Evolutionary conservation across 2,329 filamentous ascomycete species (phyloP), one percentile per base, ranked within the genome.

Genomic region (Hortaea sp.): DNA sequence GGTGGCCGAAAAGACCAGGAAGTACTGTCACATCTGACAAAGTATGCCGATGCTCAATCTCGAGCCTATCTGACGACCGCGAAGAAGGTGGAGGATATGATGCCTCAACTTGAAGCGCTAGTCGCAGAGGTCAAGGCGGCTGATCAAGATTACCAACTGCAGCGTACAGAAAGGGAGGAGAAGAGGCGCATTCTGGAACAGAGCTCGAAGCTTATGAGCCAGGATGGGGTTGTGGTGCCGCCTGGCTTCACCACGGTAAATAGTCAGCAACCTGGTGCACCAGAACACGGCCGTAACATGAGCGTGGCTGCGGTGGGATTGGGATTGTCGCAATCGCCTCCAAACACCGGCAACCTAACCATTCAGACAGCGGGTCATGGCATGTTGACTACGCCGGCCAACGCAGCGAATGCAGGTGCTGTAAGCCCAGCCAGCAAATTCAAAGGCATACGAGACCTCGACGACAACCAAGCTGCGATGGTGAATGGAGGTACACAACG

Each of bases 1-100:
- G 92, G 92, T 29, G 92, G 92, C n/a, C 83, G 92, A 52, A 98
- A 97, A 64, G 92, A 98, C 59, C 92, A 97, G 61, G 92, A 98
- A 64, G 86, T 98, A 4, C 69, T 98, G 29, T 97, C 90, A 1
- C 86, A 95, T 62, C 74, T 98, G 30, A 98, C 92, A 1, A 90
- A 84, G 62, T 98, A 89, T 63, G 94, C 94, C 7, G 88, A 94
- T 63, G 81, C 84, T 3, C 92, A 98, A 62, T 87, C 92, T 11
- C 83, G 79, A 58, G 82, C 78, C 49, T 97, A 94, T 60, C 72
- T 97, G 44, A 71, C 77, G 1, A 84, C 89, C 0, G 84, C 90
- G 9, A 89, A 89, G 66, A 94, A 84, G 65, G 83, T 98, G 42
- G 89, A 95, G 53, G 79, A 76, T 20, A 79, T 95, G 67, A 73